These are phyloP conservation scores for Mycocentrospora acerina DNA, from an alignment of 2,329 filamentous ascomycete genomes.

Conservation along the genomic window DNA sequence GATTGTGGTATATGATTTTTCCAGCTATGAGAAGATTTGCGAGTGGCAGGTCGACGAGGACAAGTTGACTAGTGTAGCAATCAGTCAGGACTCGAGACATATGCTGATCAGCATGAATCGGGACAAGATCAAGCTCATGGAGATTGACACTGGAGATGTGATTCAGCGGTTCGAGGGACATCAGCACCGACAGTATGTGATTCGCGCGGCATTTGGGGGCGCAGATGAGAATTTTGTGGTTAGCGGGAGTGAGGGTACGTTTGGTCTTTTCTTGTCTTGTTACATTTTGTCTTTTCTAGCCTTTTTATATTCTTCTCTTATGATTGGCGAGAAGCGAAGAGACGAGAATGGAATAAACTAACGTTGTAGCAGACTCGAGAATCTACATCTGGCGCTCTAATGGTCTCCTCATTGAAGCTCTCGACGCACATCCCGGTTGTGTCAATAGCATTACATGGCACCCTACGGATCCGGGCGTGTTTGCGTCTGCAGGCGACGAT, in stretches of 20 bases:
- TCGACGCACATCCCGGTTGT: slow-evolving; percentile 74
- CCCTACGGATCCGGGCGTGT: slow-evolving; percentile 76
- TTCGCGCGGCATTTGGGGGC: slow-evolving; percentile 82
- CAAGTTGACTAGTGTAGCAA: slow-evolving; percentile 74
- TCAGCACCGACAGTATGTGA: slow-evolving; percentile 73
- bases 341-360: too few species aligned
- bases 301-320: background rate
- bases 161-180: slow-evolving; percentile 76
- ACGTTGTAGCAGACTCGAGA: slow-evolving; percentile 56
- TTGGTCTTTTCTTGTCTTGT: too few species aligned
- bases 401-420: slow-evolving; percentile 71
- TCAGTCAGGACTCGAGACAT: slow-evolving; percentile 78
- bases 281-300: too few species aligned
- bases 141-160: slow-evolving; percentile 71
- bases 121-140: slow-evolving; percentile 75
- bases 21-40: slow-evolving; percentile 72
- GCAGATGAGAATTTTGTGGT: slow-evolving; percentile 90
- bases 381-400: slow-evolving; percentile 92
- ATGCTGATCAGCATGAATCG: slow-evolving; percentile 81
- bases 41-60: slow-evolving; percentile 69
- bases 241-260: slow-evolving; percentile 83
- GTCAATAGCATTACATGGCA: slow-evolving; percentile 93
- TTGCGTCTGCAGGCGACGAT: slow-evolving; percentile 91
- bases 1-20: slow-evolving; percentile 80
- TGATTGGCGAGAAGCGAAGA: background rate